Evolutionary conservation across 768 basidiomycete genomes (phyloP).

Genomic region (Boletellus emodensis): DNA sequence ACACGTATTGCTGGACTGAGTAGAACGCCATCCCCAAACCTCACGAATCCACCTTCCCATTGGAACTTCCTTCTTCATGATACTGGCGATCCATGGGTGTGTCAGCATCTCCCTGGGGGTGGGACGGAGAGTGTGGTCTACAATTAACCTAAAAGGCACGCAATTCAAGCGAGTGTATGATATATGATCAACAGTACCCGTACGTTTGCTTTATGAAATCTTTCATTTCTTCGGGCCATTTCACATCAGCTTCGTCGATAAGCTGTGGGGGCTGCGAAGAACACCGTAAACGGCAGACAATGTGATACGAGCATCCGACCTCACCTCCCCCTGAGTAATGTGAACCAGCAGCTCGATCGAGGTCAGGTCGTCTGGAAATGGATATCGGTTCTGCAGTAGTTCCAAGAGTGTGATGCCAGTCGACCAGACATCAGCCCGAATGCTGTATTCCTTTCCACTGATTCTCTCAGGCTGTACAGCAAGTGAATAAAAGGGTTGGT

Average conservation of each 20-base stretch:
- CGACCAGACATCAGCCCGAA: conserved; percentile 97
- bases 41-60: conserved; percentile 88
- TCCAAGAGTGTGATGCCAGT: conserved; percentile 93
- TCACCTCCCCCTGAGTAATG: conserved; percentile 75
- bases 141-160: conserved; percentile 53
- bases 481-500: conserved; percentile 2
- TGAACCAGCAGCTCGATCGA: conserved; percentile 94
- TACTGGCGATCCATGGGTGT: conserved; percentile 78
- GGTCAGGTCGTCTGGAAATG: conserved; percentile 86
- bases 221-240: conserved; percentile 84
- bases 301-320: conserved; percentile 17
- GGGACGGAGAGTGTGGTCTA: conserved; percentile 65
- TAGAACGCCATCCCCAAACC: conserved; percentile 74
- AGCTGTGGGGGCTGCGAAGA: conserved; percentile 68
- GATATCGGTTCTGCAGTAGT: conserved; percentile 90
- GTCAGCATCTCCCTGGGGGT: conserved; percentile 77
- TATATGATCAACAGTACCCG: conserved; percentile 27
- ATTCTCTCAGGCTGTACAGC: conserved; percentile 82
- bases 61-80: conserved; percentile 78
- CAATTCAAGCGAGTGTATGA: conserved; percentile 1
- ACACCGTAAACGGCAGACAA: conserved; percentile 13
- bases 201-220: conserved; percentile 86
- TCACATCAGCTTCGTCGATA: conserved; percentile 61
- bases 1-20: conserved; percentile 28
- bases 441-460: conserved; percentile 86